Evolutionary conservation across 2,329 filamentous ascomycete species (phyloP), one percentile per base, ranked within the genome.

Genomic region (Shiraia sp.): DNA sequence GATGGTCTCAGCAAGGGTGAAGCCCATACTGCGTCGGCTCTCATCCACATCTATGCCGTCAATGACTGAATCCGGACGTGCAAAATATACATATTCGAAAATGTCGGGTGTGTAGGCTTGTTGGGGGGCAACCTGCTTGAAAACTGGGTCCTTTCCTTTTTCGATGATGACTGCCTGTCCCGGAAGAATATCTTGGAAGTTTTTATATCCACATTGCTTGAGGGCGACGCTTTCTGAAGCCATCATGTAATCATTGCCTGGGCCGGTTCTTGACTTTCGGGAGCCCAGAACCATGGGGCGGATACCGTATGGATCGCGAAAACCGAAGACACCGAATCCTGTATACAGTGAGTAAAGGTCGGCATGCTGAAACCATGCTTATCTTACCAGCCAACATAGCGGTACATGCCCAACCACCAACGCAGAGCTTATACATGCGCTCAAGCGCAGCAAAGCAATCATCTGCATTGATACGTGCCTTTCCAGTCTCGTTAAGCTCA

Each of bases 41-140:
- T 84, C 82, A 63, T 95, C 84, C 17, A 96, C 87, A 41, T 87
- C 90, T 52, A 96, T 95, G 13, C 89, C 90, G 61, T 96, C 90
- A 42, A 95, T 92, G 55, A 85, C 77, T 0, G 82, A 85, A 68
- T 95, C 90, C 1, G 88, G 88, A 2, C 90, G 79, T 10, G 88
- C 86, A 58, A 95, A 90, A 73, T 96, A 96, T 43, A 95, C 86
- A 51, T 85, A 90, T 70, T 95, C 88, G 60, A 95, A 93, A 47
- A 90, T 87, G 65, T 96, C 90, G 1, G 90, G 90, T 2, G 87
- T 84, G 63, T 95, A 95, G 12, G 79, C 77, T 56, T 80, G 78
- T 54, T 79, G 78, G 45, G 80, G 72, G 28, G 84, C 81, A 10
- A 96, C 83, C 68, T 95, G 89, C 49, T 79, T 77, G 74, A 91